Base-by-base conservation (phyloP, 2,329 filamentous ascomycete species). In the Chrysosporium queenslandicum region DNA sequence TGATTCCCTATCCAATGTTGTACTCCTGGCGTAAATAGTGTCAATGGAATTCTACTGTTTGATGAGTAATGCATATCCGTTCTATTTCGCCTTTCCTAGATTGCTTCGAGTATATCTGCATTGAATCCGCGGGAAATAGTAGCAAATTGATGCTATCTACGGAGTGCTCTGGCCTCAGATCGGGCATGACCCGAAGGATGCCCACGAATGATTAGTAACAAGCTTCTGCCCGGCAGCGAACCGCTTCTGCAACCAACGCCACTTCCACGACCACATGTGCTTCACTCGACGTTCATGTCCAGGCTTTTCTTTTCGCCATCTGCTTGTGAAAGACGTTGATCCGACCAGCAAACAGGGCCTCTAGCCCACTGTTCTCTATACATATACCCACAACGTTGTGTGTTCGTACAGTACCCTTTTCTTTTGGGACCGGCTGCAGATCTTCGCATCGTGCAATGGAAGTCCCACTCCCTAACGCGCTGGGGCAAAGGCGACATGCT, bases 31-130 rank as follows among this genome's bases (percentile, higher is more conserved):
- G 46, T 39, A 39, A 21, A 11, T 39, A 48, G 46, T 12, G 39
- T 39, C 32, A 48, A 48, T 48, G 46, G 34, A 18, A 39, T 39
- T 16, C 39, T 39, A 36, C 11, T 32, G 16, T 36, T 36, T 36
- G 8, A 12, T 7, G 7, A 37, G 9, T 9, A 29, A 4, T 29
- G 14, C 27, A 30, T 30, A 6, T 30, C 11, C 27, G 27, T 30
- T n/a, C n/a, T n/a, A n/a, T n/a, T n/a, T n/a, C n/a, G n/a, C n/a
- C n/a, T n/a, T n/a, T n/a, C n/a, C n/a, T n/a, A n/a, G n/a, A n/a
- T n/a, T n/a, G n/a, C n/a, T n/a, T n/a, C n/a, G n/a, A n/a, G n/a
- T n/a, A n/a, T n/a, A n/a, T n/a, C n/a, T n/a, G n/a, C n/a, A n/a
- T n/a, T n/a, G n/a, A n/a, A n/a, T n/a, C n/a, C n/a, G n/a, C n/a